Percentiles rank a stretch among this genome's conserved stretches.
These are phyloP conservation scores for Penicillium psychrosexuale DNA, from an alignment of 2,329 filamentous ascomycete species.

Conservation along the genomic window DNA sequence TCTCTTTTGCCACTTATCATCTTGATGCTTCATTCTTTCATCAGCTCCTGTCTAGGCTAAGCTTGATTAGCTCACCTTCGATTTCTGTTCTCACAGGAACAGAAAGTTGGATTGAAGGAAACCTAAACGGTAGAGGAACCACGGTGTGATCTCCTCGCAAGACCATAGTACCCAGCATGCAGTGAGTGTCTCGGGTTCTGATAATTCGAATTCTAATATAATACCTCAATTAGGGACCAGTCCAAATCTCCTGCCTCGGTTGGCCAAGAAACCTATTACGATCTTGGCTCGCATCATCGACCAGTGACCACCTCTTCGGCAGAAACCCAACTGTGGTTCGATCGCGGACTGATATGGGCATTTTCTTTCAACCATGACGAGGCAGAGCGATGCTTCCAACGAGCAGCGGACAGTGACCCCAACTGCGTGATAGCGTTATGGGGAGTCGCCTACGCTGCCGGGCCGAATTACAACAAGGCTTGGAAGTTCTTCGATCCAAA, in stretches of 20 bases:
- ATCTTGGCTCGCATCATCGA: constrained; percentile 36
- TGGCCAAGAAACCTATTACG: constrained; percentile 24
- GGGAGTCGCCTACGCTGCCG: constrained; percentile 57
- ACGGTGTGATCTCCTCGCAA: no score
- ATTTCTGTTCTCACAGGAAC: no score
- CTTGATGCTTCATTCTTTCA: no score
- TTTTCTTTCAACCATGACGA: constrained; percentile 39
- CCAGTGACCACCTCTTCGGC: constrained; percentile 25
- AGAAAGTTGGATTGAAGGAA: no score
- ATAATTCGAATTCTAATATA: no score
- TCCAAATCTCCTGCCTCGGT: background rate
- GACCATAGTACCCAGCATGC: no score
- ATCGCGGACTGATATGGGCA: constrained; percentile 34
- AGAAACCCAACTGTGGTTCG: constrained; percentile 35
- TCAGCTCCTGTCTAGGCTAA: no score
- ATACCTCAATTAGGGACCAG: background rate
- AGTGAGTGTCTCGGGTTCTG: no score
- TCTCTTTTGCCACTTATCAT: no score
- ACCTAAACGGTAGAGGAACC: no score
- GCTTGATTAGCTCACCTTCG: no score
- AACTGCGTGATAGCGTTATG: constrained; percentile 36
- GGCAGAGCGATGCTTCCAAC: constrained; percentile 30
- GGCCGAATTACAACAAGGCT: constrained; percentile 74
- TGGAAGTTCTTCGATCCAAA: constrained; percentile 65
- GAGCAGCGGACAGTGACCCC: constrained; percentile 25